Conservation (phyloP, 2,329 filamentous ascomycete genomes). For the Aureobasidium sp. region DNA sequence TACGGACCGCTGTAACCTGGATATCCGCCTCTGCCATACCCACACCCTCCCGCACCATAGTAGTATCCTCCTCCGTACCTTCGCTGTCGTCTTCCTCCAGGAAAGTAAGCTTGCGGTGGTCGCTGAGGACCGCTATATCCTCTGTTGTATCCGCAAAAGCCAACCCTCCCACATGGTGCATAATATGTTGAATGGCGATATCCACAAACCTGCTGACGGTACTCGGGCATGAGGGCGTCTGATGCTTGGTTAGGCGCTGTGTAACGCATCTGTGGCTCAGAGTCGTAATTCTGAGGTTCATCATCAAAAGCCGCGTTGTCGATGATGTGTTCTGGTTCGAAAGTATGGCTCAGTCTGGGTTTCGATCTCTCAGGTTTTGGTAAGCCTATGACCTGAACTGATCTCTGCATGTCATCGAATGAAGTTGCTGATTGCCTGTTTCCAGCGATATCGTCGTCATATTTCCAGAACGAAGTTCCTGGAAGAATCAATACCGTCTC, state of each 20-base stretch:
- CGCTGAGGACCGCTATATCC: neutral
- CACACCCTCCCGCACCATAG: neutral
- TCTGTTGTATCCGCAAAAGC: neutral
- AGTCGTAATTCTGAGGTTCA: neutral
- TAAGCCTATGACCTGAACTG: neutral
- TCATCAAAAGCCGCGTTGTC: neutral
- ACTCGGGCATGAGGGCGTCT: neutral
- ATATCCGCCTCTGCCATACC: conserved; percentile 1
- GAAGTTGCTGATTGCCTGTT: neutral
- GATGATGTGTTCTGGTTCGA: neutral
- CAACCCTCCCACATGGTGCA: neutral
- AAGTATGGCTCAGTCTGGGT: neutral
- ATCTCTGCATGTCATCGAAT: neutral
- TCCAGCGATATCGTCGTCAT: neutral
- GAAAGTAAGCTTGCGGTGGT: conserved; percentile 1
- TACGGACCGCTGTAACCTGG: neutral
- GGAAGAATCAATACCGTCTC: neutral
- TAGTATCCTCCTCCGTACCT: neutral
- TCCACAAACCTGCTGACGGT: conserved; percentile 1
- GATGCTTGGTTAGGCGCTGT: neutral
- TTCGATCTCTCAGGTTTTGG: neutral
- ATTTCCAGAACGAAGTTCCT: neutral
- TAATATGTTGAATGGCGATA: neutral
- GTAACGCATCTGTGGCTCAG: neutral
- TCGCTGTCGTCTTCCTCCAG: neutral